These are phyloP conservation scores for Fusarium newnesense DNA, from an alignment of 2,329 filamentous ascomycete species.

Conservation along the genomic window DNA sequence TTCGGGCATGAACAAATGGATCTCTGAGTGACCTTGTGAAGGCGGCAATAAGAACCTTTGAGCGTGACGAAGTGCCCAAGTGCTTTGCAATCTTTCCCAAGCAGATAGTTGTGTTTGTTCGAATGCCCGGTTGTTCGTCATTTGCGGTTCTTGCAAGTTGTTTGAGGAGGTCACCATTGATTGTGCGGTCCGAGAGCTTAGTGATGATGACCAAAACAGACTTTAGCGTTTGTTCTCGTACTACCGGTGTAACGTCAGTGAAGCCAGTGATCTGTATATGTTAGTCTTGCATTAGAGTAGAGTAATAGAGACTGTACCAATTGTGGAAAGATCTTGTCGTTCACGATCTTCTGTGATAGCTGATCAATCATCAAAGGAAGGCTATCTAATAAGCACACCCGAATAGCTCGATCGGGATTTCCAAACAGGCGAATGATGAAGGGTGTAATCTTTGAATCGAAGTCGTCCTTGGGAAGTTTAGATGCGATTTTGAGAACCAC, in stretches of 20 bases:
- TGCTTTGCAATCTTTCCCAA: slow-evolving; percentile 95
- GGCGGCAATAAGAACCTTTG: slow-evolving; percentile 92
- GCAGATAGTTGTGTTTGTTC: slow-evolving; percentile 98
- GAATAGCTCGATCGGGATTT: slow-evolving; percentile 90
- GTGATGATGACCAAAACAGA: slow-evolving; percentile 86
- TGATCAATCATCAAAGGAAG: slow-evolving; percentile 92
- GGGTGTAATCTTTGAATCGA: slow-evolving; percentile 83
- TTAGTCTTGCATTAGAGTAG: slow-evolving; percentile 37
- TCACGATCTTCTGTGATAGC: slow-evolving; percentile 86
- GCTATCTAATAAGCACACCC: slow-evolving; percentile 90
- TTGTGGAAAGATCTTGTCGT: slow-evolving; percentile 96
- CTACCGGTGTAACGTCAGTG: slow-evolving; percentile 87
- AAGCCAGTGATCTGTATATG: slow-evolving; percentile 83
- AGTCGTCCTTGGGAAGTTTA: slow-evolving; percentile 91
- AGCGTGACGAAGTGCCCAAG: slow-evolving; percentile 78
- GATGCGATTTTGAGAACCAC: slow-evolving; percentile 91
- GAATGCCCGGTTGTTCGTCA: slow-evolving; percentile 95
- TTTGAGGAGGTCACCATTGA: slow-evolving; percentile 92
- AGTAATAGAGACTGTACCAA: slow-evolving; percentile 66
- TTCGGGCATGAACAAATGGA: slow-evolving; percentile 93
- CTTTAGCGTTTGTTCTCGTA: slow-evolving; percentile 95
- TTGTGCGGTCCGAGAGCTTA: slow-evolving; percentile 90
- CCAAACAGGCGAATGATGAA: slow-evolving; percentile 88
- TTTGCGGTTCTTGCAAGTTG: slow-evolving; percentile 96
- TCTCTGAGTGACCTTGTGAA: slow-evolving; percentile 91